Base-by-base conservation (phyloP, 768 basidiomycete species). In the Hydnomerulius pinastri region DNA sequence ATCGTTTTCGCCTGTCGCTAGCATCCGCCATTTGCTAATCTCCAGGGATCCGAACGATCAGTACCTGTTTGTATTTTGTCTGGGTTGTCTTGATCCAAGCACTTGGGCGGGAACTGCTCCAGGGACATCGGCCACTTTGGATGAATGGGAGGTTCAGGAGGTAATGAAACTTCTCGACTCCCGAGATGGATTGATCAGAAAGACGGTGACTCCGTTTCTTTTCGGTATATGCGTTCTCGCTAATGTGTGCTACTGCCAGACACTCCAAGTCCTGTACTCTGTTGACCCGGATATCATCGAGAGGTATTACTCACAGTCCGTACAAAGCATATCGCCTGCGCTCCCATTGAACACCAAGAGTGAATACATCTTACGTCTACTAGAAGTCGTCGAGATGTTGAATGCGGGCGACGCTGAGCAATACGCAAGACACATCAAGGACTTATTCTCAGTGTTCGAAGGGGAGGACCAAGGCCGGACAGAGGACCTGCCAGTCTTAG, bases 101-200 rank as follows among this genome's bases (percentile, higher is more conserved):
- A 55, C 81, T 18, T 92, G 90, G 90, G 85, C 87, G 6, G 90
- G 89, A 11, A 82, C 77, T 8, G 69, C 64, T 6, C 65, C 74
- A 4, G 74, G 76, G 5, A 65, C 77, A 17, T 75, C 77, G 29
- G 71, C 82, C 1, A 68, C 81, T 8, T 66, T 92, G 39, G 84
- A 88, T n/a, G 80, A 73, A 46, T 79, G 78, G 77, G 90, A 92
- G 45, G 89, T 92, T 32, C 85, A 85, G 43, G 72, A 73, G 28
- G 73, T 92, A 18, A 87, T 92, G 82, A 77, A 76, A 51, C 67
- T 87, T 13, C 69, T 92, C 23, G 78, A 84, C 51, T 82, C 80
- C 2, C 66, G 74, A 1, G 90, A 92, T 62, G 54, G 62, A 8
- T 59, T 74, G 24, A 78, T 90, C 33, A 76, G 87, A 48, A 74